A percentile compares a stretch with the other conserved stretches of the same genome.
These are phyloP conservation scores for Penicillium vulpinum DNA, from an alignment of 2,329 filamentous ascomycete genomes.

Conservation along the genomic window DNA sequence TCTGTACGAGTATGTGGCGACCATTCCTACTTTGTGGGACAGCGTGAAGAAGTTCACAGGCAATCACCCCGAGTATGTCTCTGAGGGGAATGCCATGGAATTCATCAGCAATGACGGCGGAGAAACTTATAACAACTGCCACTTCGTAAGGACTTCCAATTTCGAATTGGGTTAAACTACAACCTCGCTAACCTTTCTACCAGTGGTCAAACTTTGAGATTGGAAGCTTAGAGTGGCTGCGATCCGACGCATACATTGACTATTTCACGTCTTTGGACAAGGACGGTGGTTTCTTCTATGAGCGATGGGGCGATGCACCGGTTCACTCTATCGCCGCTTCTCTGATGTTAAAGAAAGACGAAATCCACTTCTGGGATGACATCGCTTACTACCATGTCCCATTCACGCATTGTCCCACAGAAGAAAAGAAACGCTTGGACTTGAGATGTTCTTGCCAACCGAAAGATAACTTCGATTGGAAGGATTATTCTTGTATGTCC, in stretches of 20 bases:
- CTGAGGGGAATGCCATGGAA: slow-evolving; percentile 77
- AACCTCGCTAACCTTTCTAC: slow-evolving; percentile 16
- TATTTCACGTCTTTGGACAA: slow-evolving; percentile 86
- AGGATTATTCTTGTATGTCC: slow-evolving; percentile 88
- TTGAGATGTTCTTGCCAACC: slow-evolving; percentile 94
- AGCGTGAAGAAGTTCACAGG: slow-evolving; percentile 93
- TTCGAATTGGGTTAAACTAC: background rate
- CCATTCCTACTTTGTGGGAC: slow-evolving; percentile 94
- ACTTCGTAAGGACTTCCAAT: slow-evolving; percentile 68
- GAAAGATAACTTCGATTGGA: slow-evolving; percentile 98
- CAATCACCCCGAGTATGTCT: slow-evolving; percentile 84
- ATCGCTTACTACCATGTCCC: slow-evolving; percentile 98
- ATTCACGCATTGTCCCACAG: slow-evolving; percentile 95
- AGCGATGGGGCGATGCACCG: slow-evolving; percentile 96
- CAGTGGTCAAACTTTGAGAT: slow-evolving; percentile 99
- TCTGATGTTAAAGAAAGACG: slow-evolving; percentile 83
- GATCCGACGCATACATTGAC: slow-evolving; percentile 83
- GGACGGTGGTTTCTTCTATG: slow-evolving; percentile 97
- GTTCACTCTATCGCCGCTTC: slow-evolving; percentile 96
- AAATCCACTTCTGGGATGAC: slow-evolving; percentile 98
- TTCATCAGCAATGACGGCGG: slow-evolving; percentile 92
- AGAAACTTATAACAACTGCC: slow-evolving; percentile 92
- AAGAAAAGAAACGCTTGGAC: slow-evolving; percentile 77
- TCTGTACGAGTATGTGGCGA: slow-evolving; percentile 94
- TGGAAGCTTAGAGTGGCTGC: slow-evolving; percentile 89